Conservation (phyloP, 495 filamentous ascomycete species). For the Gamarada debralockiae region DNA sequence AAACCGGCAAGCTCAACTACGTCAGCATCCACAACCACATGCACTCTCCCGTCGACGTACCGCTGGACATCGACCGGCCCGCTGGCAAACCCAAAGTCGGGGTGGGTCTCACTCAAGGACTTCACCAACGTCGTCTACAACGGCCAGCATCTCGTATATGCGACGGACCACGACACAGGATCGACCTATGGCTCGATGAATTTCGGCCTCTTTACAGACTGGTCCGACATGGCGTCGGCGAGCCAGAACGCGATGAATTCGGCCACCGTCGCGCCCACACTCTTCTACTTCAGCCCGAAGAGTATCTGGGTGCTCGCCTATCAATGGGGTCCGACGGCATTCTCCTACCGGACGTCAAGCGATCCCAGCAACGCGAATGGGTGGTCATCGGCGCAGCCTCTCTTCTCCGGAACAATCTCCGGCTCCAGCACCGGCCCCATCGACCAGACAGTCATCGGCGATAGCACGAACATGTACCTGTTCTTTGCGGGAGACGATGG, state of each 20-base stretch:
- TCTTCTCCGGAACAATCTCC: conserved; percentile 51
- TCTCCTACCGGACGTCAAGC: conserved; percentile 52
- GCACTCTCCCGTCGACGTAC: conserved; percentile 51
- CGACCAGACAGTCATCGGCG: conserved; percentile 49
- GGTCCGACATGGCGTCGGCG: conserved; percentile 47
- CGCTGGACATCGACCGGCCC: conserved; percentile 46
- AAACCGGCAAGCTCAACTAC: conserved; percentile 15
- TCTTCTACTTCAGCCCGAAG: conserved; percentile 59
- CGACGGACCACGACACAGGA: conserved; percentile 24
- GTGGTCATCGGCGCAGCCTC: conserved; percentile 47
- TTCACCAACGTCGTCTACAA: conserved; percentile 50
- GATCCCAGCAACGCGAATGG: conserved; percentile 50
- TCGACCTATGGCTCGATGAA: conserved; percentile 50
- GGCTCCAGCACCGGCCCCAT: conserved; percentile 38
- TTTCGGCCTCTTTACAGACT: conserved; percentile 52
- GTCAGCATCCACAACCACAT: conserved; percentile 23
- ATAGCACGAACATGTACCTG: conserved; percentile 52
- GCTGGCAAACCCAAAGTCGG: conserved; percentile 44
- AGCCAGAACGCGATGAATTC: conserved; percentile 45
- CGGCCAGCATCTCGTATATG: conserved; percentile 2
- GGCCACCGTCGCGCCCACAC: conserved; percentile 50
- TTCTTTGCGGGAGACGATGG: conserved; percentile 64
- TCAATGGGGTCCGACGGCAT: conserved; percentile 54
- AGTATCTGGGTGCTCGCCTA: conserved; percentile 55
- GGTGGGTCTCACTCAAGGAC: conserved; percentile 54